Base-by-base conservation (phyloP, 306 rosid species). In the Herpetospermum pedunculosum region DNA sequence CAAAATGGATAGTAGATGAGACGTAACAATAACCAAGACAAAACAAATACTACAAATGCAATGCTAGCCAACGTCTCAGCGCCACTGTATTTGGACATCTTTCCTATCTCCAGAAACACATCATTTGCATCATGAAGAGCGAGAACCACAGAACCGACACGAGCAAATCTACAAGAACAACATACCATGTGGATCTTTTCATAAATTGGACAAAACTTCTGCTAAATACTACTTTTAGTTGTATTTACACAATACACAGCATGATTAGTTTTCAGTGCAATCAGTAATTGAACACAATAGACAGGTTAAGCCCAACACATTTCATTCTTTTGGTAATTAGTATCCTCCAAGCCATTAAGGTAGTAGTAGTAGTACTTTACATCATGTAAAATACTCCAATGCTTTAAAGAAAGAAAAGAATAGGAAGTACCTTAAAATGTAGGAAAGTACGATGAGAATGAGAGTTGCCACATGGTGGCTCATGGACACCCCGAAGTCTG, bases 71-170 rank as follows among this genome's bases (percentile, higher is more conserved):
- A 47, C 47, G 71, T 73, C 80, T 94, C 98, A 32, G 88, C 91
- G 46, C 97, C 96, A 38, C 91, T 44, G 83, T 94, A 94, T 82
- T 84, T 94, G 73, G 97, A 88, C 98, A 94, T 94, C 87, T 94
- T 94, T 77, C 97, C 98, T 19, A 79, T 83, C 86, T 94, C 98
- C 77, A 94, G 85, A 84, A 91, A 94, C 79, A 94, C 91, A 77
- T 94, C 98, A 72, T 84, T 86, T 10, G 90, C 95, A 84, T 94
- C 98, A 80, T 94, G 98, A 86, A 94, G 86, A 73, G 98, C 97
- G 44, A 94, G 90, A 79, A 94, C 91, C 79, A 94, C 75, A 44
- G 98, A 89, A 64, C 98, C 98, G 60, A 87, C 90, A 14, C 98
- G 97, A 64, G 78, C 85, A 89, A 94, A 94, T 85, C 98, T 94